phyloP scores from a whole-genome alignment of 1,284 basidiomycete species.

The Malassezia restricta region DNA sequence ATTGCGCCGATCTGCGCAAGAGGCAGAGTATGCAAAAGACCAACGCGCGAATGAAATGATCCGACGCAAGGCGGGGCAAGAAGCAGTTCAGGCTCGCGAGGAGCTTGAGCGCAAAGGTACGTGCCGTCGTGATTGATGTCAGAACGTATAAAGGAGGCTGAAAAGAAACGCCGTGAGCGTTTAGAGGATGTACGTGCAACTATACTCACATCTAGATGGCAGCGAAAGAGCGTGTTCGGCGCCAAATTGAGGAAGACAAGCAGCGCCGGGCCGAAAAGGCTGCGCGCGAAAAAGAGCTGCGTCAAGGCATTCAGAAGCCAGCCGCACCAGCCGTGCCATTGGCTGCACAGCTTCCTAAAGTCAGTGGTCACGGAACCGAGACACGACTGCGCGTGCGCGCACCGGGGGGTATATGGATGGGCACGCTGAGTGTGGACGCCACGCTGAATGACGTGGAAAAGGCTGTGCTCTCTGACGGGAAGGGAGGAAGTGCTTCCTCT shows the following conservation, averaged over 20 bases:
- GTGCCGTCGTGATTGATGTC: background rate
- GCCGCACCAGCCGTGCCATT: conserved; percentile 8
- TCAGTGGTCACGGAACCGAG: conserved; percentile 22
- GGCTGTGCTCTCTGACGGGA: conserved; percentile 27
- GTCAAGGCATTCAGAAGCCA: conserved; percentile 18
- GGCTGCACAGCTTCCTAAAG: conserved; percentile 9
- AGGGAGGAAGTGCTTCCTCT: conserved; percentile 19
- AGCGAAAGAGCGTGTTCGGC: conserved; percentile 37
- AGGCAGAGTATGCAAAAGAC: conserved; percentile 31
- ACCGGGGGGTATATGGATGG: conserved; percentile 38
- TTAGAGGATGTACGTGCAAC: conserved; percentile 22
- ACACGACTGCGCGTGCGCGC: conserved; percentile 34
- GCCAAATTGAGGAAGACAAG: conserved; percentile 44
- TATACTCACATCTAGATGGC: background rate
- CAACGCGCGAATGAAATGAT: conserved; percentile 40
- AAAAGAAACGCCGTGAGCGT: conserved; percentile 36
- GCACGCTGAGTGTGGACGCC: conserved; percentile 28
- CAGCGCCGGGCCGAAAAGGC: conserved; percentile 37
- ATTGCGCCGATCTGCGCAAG: conserved; percentile 33
- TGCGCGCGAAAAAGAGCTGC: conserved; percentile 35
- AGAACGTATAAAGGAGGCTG: conserved; percentile 40
- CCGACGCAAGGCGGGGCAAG: conserved; percentile 42
- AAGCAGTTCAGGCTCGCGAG: conserved; percentile 27
- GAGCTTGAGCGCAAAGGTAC: conserved; percentile 40
- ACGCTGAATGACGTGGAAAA: conserved; percentile 27